Percentiles rank a stretch among this genome's conserved stretches.
phyloP scores from a whole-genome alignment of 495 filamentous ascomycete genomes.

The Lepidopterella palustris region DNA sequence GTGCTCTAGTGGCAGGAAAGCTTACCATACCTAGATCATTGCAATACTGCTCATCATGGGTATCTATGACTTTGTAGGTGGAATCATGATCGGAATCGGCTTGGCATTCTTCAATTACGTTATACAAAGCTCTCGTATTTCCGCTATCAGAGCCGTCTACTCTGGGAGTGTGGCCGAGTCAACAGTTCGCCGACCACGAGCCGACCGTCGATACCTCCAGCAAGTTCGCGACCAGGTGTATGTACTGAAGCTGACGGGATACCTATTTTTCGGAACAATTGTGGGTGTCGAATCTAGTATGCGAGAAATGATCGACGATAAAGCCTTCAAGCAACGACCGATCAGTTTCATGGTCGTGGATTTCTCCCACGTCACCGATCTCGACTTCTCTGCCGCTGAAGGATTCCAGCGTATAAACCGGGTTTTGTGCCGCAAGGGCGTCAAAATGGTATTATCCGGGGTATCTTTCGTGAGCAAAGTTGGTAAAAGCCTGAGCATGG shows the following conservation, averaged over 20 bases:
- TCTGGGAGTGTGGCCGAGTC: constrained; percentile 81
- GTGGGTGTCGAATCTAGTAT: constrained; percentile 87
- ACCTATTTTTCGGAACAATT: constrained; percentile 95
- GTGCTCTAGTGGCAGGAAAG: not conserved
- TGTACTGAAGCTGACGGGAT: constrained; percentile 84
- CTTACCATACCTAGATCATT: constrained; percentile 51
- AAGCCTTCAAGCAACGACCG: constrained; percentile 65
- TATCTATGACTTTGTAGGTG: constrained; percentile 88
- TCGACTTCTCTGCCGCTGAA: constrained; percentile 94
- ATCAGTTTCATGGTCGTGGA: constrained; percentile 91
- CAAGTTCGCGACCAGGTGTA: constrained; percentile 81
- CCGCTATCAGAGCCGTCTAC: constrained; percentile 79
- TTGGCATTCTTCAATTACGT: constrained; percentile 86
- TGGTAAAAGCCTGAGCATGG: constrained; percentile 68
- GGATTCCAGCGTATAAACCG: constrained; percentile 88
- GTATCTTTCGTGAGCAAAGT: constrained; percentile 65
- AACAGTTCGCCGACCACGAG: constrained; percentile 82
- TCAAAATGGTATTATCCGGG: constrained; percentile 75
- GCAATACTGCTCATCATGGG: constrained; percentile 96
- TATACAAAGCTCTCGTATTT: constrained; percentile 81
- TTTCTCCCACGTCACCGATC: constrained; percentile 77
- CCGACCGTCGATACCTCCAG: constrained; percentile 78
- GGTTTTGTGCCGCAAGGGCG: constrained; percentile 61
- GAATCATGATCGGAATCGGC: constrained; percentile 85
- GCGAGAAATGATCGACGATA: constrained; percentile 70